Percentiles rank a stretch among this genome's conserved stretches.
Evolutionary conservation across 1,284 basidiomycete species (phyloP).

Genomic region (Tetrapyrgos nigripes): DNA sequence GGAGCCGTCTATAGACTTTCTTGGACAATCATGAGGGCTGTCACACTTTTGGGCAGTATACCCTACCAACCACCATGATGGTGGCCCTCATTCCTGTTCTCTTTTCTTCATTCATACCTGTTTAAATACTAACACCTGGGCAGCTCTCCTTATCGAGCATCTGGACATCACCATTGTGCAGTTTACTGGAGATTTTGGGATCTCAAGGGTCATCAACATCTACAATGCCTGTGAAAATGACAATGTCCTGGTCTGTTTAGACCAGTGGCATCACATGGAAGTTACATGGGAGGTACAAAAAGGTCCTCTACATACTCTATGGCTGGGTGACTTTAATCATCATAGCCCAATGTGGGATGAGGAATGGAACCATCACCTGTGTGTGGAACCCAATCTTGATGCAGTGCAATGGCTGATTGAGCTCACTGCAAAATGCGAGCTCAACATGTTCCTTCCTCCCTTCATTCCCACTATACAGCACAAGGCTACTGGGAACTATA

Average conservation of each 20-base stretch:
- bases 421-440: conserved; percentile 17
- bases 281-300: background rate
- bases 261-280: background rate
- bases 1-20: too few relatives aligned
- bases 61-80: too few relatives aligned
- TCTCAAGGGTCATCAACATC: conserved; percentile 31
- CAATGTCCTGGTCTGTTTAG: conserved; percentile 9
- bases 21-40: too few relatives aligned
- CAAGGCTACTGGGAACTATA: conserved; percentile 31
- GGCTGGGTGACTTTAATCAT: conserved; percentile 55
- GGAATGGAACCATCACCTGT: conserved; percentile 40
- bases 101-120: too few relatives aligned
- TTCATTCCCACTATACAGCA: conserved; percentile 35
- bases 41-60: too few relatives aligned
- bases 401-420: conserved; percentile 21
- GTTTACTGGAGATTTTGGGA: conserved; percentile 10
- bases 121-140: too few relatives aligned
- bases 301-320: conserved; percentile 23
- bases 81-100: too few relatives aligned
- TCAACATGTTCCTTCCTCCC: conserved; percentile 34
- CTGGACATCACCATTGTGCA: conserved; percentile 31
- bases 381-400: conserved; percentile 24
- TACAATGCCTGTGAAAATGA: conserved; percentile 29
- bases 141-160: background rate
- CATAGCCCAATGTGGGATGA: conserved; percentile 57